These are phyloP conservation scores for Durusdinium trenchii DNA, from an alignment of 73 alveolate species.

Conservation along the genomic window DNA sequence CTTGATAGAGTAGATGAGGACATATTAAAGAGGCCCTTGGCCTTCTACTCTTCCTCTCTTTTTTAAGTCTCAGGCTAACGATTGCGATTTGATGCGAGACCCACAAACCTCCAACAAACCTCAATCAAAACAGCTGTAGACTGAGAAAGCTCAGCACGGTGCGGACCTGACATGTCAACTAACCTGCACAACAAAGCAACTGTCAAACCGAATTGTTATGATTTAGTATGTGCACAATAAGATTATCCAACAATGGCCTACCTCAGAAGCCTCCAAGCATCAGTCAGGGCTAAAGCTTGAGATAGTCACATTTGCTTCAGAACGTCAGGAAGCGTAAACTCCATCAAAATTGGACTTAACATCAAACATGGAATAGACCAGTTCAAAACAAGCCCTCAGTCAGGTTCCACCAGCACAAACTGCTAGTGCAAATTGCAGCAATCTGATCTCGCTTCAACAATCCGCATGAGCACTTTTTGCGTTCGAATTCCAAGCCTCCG, in stretches of 20 bases:
- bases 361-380: too few species aligned
- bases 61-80: too few species aligned
- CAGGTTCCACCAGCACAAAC: too few species aligned
- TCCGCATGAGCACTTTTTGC: too few species aligned
- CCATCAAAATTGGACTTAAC: background rate
- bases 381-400: too few species aligned
- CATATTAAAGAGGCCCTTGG: too few species aligned
- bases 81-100: too few species aligned
- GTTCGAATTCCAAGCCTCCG: too few species aligned
- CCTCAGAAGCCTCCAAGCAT: conserved; percentile 33
- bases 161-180: conserved; percentile 61
- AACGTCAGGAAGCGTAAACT: background rate
- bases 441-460: too few species aligned
- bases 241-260: background rate
- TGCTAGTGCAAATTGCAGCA: too few species aligned
- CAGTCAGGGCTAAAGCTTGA: background rate
- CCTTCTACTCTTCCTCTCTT: too few species aligned
- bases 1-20: too few species aligned
- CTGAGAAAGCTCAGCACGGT: background rate
- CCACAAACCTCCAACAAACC: background rate
- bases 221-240: background rate
- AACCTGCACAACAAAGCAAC: background rate
- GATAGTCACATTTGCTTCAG: background rate
- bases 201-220: background rate
- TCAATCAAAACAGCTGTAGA: background rate